phyloP scores from a whole-genome alignment of 495 filamentous ascomycete species.

The Neurospora sp. region DNA sequence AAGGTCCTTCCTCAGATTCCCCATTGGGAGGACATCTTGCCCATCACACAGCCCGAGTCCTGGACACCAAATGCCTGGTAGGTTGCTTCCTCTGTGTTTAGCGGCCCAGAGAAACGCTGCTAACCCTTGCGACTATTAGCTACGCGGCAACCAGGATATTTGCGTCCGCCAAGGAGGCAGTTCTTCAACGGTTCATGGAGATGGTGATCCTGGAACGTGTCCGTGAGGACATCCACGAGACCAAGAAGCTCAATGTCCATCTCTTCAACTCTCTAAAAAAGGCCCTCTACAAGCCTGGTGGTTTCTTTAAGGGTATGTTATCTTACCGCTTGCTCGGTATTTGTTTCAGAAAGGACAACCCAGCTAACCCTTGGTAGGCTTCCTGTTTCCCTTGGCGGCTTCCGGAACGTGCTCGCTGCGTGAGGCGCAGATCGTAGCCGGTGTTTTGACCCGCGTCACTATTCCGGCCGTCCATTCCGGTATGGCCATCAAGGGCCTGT shows the following conservation, averaged over 20 bases:
- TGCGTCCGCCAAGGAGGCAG: conserved; percentile 63
- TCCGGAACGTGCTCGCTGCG: conserved; percentile 73
- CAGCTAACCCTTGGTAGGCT: conserved; percentile 15
- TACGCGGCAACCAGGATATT: conserved; percentile 86
- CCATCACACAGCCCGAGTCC: conserved; percentile 17
- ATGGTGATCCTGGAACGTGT: conserved; percentile 78
- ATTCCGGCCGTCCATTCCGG: conserved; percentile 89
- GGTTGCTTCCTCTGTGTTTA: neutral
- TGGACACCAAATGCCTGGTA: conserved; percentile 58
- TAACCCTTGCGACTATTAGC: conserved; percentile 34
- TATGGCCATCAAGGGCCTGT: conserved; percentile 79
- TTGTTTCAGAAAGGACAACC: neutral
- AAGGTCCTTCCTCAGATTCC: conserved; percentile 90
- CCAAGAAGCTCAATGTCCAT: conserved; percentile 89
- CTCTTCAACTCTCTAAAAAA: conserved; percentile 89
- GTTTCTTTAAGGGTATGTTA: conserved; percentile 81
- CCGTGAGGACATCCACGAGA: conserved; percentile 66
- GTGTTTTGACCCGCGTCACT: conserved; percentile 62
- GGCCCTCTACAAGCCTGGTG: conserved; percentile 86
- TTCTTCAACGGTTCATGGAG: conserved; percentile 71
- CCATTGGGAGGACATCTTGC: conserved; percentile 69
- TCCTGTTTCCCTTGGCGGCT: conserved; percentile 79
- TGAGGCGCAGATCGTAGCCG: conserved; percentile 84
- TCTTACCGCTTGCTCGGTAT: neutral
- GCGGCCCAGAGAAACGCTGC: neutral